These are phyloP conservation scores for Excoecaria cochinchinensis DNA, from an alignment of 345 rosid species.

Conservation along the genomic window DNA sequence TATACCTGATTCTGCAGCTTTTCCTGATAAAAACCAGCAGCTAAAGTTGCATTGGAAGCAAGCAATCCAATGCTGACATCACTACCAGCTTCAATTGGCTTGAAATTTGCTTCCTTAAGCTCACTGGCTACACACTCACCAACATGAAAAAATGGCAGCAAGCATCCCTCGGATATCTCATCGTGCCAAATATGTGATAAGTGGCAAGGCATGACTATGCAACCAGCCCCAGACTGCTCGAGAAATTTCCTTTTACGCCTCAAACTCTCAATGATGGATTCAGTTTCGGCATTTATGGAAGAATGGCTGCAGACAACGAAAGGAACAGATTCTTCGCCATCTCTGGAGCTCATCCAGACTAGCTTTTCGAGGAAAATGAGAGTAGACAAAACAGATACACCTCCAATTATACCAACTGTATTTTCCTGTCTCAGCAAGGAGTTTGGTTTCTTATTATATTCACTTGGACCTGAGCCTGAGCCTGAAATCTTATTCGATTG, in stretches of 20 bases:
- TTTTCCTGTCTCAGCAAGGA: slow-evolving; percentile 28
- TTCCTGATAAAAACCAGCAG: slow-evolving; percentile 54
- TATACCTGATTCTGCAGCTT: slow-evolving; percentile 56
- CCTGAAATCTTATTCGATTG: slow-evolving; percentile 27
- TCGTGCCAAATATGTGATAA: slow-evolving; percentile 56
- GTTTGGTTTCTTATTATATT: slow-evolving; percentile 11
- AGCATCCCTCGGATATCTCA: slow-evolving; percentile 52
- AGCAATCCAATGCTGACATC: slow-evolving; percentile 59
- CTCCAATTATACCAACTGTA: slow-evolving; percentile 52
- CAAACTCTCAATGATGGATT: slow-evolving; percentile 42
- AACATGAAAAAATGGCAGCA: slow-evolving; percentile 52
- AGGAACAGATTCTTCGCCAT: slow-evolving; percentile 38
- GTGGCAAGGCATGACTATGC: slow-evolving; percentile 70
- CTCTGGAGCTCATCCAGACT: slow-evolving; percentile 39
- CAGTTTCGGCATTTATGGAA: background rate
- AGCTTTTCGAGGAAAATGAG: slow-evolving; percentile 53
- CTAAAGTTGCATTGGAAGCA: slow-evolving; percentile 39
- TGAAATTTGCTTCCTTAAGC: slow-evolving; percentile 54
- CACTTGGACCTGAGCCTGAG: background rate
- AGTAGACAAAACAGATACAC: slow-evolving; percentile 46
- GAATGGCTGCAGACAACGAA: slow-evolving; percentile 49
- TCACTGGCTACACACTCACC: slow-evolving; percentile 65
- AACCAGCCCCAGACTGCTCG: slow-evolving; percentile 59
- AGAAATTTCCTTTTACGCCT: slow-evolving; percentile 50
- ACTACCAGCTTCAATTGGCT: slow-evolving; percentile 65